Evolutionary conservation across 441 rosid species (phyloP).

Genomic region (Erysimum cheiri): DNA sequence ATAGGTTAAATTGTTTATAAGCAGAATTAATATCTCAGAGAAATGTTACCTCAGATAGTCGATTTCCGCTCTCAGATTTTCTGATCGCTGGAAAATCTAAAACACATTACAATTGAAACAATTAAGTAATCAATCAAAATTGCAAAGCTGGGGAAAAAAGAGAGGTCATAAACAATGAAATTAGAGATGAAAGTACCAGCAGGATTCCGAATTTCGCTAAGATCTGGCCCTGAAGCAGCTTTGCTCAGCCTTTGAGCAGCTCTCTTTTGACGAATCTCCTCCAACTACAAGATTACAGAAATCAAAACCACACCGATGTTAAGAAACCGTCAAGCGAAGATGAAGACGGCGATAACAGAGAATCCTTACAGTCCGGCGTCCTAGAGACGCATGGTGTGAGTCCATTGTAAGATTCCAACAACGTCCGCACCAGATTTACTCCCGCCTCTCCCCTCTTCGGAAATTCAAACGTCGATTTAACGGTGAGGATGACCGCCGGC

Average conservation of each 20-base stretch:
- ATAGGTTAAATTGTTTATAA: background rate
- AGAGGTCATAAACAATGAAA: background rate
- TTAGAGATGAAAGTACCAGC: slow-evolving; percentile 44
- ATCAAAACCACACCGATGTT: background rate
- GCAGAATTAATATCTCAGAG: background rate
- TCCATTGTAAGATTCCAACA: slow-evolving; percentile 49
- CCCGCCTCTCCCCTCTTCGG: slow-evolving; percentile 14
- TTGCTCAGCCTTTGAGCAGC: slow-evolving; percentile 91
- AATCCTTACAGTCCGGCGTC: slow-evolving; percentile 83
- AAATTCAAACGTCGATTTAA: slow-evolving; percentile 11
- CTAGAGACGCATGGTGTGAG: slow-evolving; percentile 81
- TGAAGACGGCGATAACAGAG: background rate
- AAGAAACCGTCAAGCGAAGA: slow-evolving; percentile 14
- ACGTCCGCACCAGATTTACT: slow-evolving; percentile 5
- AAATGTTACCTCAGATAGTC: slow-evolving; percentile 75
- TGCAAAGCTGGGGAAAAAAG: background rate
- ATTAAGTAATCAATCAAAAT: background rate
- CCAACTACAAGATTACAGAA: slow-evolving; percentile 55
- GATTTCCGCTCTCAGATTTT: slow-evolving; percentile 82
- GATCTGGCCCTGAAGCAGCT: slow-evolving; percentile 86
- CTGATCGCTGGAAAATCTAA: slow-evolving; percentile 64
- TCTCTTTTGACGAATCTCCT: slow-evolving; percentile 93
- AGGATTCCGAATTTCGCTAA: slow-evolving; percentile 53
- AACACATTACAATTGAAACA: slow-evolving; percentile 9
- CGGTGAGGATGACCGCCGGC: slow-evolving; percentile 38